phyloP scores from a whole-genome alignment of 768 basidiomycete genomes.

The Mrakia gelida region DNA sequence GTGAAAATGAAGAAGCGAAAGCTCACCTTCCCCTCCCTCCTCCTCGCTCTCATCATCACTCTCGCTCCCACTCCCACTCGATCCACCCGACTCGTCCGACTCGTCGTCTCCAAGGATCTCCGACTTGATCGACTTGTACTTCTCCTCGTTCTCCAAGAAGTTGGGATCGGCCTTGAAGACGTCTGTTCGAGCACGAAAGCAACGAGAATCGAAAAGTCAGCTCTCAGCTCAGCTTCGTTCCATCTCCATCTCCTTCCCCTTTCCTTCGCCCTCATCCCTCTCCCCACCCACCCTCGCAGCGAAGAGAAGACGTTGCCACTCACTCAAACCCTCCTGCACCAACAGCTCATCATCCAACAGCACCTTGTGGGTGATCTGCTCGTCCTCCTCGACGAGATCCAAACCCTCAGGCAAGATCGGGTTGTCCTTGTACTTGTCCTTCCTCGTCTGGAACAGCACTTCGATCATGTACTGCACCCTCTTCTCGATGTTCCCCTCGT shows the following conservation, averaged over 20 bases:
- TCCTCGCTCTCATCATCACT: conserved; percentile 52
- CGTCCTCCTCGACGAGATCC: conserved; percentile 95
- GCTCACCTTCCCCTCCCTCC: conserved; percentile 46
- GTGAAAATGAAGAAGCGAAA: not conserved
- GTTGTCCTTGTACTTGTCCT: conserved; percentile 99
- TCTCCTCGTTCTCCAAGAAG: conserved; percentile 85
- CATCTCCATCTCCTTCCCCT: no score
- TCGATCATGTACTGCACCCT: conserved; percentile 99
- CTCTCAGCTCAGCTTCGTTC: not conserved
- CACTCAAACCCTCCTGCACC: conserved; percentile 90
- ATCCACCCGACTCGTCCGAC: conserved; percentile 55
- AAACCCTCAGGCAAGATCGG: conserved; percentile 88
- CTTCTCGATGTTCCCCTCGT: conserved; percentile 91
- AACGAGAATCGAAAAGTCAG: not conserved
- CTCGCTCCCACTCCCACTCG: conserved; percentile 51
- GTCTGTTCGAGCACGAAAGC: conserved; percentile 51
- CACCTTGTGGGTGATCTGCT: conserved; percentile 92
- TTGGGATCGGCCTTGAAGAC: conserved; percentile 92
- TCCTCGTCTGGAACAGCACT: conserved; percentile 96
- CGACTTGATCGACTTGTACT: conserved; percentile 81
- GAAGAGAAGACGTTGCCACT: conserved; percentile 44
- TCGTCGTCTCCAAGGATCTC: conserved; percentile 86
- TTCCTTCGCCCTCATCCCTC: conserved; percentile 19
- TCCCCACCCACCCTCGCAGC: not conserved
- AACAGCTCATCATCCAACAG: conserved; percentile 88